These are phyloP conservation scores for Lavandula angustifolia DNA, from an alignment of 257 asterid species.

Conservation along the genomic window DNA sequence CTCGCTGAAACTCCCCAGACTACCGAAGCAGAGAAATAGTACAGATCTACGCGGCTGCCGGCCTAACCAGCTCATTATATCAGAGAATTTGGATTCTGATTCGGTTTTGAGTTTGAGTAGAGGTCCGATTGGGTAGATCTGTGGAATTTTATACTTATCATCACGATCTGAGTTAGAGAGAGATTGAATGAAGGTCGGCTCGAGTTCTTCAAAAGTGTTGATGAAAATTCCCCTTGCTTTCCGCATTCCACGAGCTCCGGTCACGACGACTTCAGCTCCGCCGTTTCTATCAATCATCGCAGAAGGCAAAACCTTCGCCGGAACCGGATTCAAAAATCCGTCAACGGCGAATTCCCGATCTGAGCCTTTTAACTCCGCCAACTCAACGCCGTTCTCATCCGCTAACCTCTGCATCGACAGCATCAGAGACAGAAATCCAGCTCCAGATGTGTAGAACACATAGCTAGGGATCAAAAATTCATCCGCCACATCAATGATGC, in stretches of 20 bases:
- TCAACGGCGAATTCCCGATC: constrained; percentile 30
- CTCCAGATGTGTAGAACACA: constrained; percentile 46
- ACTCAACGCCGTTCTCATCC: constrained; percentile 11
- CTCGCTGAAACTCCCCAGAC: constrained; percentile 41
- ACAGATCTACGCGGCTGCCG: constrained; percentile 40
- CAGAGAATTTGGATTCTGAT: background rate
- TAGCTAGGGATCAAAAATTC: constrained; percentile 48
- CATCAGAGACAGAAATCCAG: constrained; percentile 42
- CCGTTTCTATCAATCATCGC: constrained; percentile 8
- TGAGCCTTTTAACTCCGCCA: constrained; percentile 29
- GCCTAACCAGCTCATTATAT: constrained; percentile 40
- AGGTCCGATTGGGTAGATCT: constrained; percentile 53
- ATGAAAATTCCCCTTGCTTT: constrained; percentile 41
- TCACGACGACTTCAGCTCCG: background rate
- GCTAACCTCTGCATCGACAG: constrained; percentile 27
- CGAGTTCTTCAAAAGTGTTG: constrained; percentile 54
- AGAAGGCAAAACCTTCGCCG: constrained; percentile 43
- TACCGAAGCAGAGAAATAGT: constrained; percentile 61
- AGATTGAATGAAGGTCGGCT: constrained; percentile 34
- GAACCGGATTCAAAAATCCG: constrained; percentile 37
- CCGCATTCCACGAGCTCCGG: background rate
- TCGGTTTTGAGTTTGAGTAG: constrained; percentile 17
- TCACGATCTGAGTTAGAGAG: background rate
- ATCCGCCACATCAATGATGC: constrained; percentile 47
- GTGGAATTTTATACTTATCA: constrained; percentile 9